Percentiles rank a stretch among this genome's conserved stretches.
phyloP scores from a whole-genome alignment of 164 flowering plant species.

The Macadamia integrifolia region DNA sequence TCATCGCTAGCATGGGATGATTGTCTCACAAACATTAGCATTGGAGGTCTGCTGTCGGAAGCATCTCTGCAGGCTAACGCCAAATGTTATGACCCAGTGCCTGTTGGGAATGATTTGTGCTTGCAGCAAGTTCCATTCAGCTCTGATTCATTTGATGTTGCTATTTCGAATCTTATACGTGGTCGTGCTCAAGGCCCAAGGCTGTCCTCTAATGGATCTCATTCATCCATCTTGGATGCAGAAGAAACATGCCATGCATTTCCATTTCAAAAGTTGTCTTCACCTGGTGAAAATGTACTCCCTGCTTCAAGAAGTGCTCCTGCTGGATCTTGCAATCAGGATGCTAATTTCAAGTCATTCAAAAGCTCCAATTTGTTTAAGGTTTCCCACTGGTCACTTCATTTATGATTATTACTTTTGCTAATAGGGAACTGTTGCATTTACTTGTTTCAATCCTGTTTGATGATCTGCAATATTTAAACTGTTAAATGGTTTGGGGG shows the following conservation, averaged over 20 bases:
- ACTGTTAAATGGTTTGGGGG: too few species aligned
- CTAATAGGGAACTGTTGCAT: not conserved
- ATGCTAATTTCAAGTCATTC: slow-evolving; percentile 22
- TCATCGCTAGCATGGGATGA: slow-evolving; percentile 37
- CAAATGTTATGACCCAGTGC: slow-evolving; percentile 12
- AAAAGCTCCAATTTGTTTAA: slow-evolving; percentile 21
- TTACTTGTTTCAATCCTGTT: not conserved
- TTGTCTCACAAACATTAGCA: slow-evolving; percentile 49
- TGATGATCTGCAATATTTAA: too few species aligned
- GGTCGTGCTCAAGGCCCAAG: slow-evolving; percentile 23
- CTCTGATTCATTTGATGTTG: slow-evolving; percentile 58
- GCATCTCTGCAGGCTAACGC: slow-evolving; percentile 51
- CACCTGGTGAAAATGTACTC: slow-evolving; percentile 18
- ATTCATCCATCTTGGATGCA: slow-evolving; percentile 58
- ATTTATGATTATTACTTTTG: not conserved
- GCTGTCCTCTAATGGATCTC: slow-evolving; percentile 16
- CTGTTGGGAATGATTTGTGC: slow-evolving; percentile 2
- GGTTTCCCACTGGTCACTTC: slow-evolving; percentile 19
- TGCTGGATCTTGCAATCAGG: slow-evolving; percentile 17
- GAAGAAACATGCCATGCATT: slow-evolving; percentile 81
- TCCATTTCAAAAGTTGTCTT: slow-evolving; percentile 34
- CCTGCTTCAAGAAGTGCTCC: slow-evolving; percentile 17
- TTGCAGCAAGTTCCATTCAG: slow-evolving; percentile 27
- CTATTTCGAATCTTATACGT: slow-evolving; percentile 27
- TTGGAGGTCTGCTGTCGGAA: slow-evolving; percentile 72